These are phyloP conservation scores for Clarireedia sp. DNA, from an alignment of 2,329 filamentous ascomycete genomes.

Conservation along the genomic window DNA sequence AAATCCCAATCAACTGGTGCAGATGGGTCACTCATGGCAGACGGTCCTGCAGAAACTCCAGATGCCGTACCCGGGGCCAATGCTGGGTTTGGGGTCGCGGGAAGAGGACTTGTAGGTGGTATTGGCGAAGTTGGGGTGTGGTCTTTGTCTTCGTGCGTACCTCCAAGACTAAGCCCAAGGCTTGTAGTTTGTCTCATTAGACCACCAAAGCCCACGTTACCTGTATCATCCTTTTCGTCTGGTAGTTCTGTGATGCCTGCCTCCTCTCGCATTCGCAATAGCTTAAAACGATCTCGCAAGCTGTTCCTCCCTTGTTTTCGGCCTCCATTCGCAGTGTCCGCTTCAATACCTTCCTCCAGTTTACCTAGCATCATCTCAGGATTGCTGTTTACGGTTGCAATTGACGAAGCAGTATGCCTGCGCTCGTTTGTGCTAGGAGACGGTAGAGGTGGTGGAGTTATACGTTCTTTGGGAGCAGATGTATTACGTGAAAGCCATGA, in stretches of 20 bases:
- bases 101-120: constrained; percentile 38
- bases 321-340: constrained; percentile 40
- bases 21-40: constrained; percentile 54
- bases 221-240: constrained; percentile 34
- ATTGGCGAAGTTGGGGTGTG: constrained; percentile 36
- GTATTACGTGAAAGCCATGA: constrained; percentile 71
- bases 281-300: constrained; percentile 71
- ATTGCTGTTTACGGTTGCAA: constrained; percentile 72
- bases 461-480: constrained; percentile 44
- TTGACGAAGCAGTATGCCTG: constrained; percentile 72
- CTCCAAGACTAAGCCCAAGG: constrained; percentile 34
- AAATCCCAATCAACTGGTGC: constrained; percentile 94
- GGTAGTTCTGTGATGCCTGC: constrained; percentile 47
- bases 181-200: constrained; percentile 35
- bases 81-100: constrained; percentile 57
- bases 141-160: constrained; percentile 24
- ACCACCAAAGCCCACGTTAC: constrained; percentile 35
- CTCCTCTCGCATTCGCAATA: constrained; percentile 68
- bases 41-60: constrained; percentile 69
- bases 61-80: constrained; percentile 80
- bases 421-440: constrained; percentile 35
- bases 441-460: constrained; percentile 44
- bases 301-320: constrained; percentile 50
- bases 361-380: constrained; percentile 70
- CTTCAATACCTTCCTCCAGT: constrained; percentile 71